Base-by-base conservation (phyloP, 148 eudicot genomes). In the Rhododendron ovatum region DNA sequence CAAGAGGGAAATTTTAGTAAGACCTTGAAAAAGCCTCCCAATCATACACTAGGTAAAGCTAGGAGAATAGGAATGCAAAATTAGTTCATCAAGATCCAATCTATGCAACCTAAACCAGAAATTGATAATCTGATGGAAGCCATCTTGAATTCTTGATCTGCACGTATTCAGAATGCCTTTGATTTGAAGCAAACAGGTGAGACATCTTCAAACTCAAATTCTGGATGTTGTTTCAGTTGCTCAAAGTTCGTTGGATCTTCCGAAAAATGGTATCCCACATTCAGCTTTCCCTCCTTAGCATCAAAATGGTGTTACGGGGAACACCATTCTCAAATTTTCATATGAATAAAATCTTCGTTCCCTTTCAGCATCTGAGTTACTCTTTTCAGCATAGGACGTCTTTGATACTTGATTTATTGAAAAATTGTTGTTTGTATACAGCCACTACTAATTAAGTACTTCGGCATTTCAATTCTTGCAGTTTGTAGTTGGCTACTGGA, bases 301-400 rank as follows among this genome's bases (percentile, higher is more conserved):
- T 94, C 96, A 53, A 92, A 88, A 91, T 93, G 98, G 67, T 95
- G 90, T 85, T n/a, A 94, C 95, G 85, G 95, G 96, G 86, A 95
- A 95, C 51, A 95, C 95, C 53, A 93, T 96, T 83, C 90, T 90
- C 82, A 92, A 45, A 82, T 95, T 94, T 82, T 91, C 92, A 83
- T 92, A 92, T 57, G 94, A 82, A 85, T 93, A 95, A 75, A 93
- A 91, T 80, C 90, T 90, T 57, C 91, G 86, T 71, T 91, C 94
- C 77, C 87, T 89, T 61, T 87, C 83, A 74, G 33, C 78, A 80
- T 86, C 90, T 30, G 78, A 33, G 28, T 50, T 65, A 77, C 37
- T 86, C 55, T 75, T 82, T 80, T 55, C 73, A 41, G 43, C 43
- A 41, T 41, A 41, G 43, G 43, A 41, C 43, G 7, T 41, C 43